These are phyloP conservation scores for Neofusicoccum parvum DNA, from an alignment of 2,329 filamentous ascomycete species.

Conservation along the genomic window DNA sequence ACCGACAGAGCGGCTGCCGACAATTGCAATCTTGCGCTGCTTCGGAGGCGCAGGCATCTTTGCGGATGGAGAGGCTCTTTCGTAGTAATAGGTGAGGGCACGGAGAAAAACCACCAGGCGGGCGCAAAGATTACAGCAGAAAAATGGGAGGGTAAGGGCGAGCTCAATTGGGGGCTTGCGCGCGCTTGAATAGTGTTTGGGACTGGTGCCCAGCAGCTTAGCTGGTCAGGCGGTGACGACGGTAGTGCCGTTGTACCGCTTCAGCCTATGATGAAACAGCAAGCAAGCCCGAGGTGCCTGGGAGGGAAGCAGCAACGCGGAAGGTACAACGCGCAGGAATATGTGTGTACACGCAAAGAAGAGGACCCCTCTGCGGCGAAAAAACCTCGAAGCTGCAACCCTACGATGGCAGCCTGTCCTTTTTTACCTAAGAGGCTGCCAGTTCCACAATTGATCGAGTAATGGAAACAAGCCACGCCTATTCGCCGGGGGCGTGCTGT, in stretches of 20 bases:
- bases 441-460: constrained; percentile 23
- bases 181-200: constrained; percentile 12
- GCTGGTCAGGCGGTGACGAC: constrained; percentile 13
- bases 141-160: background rate
- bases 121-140: background rate
- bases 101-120: background rate
- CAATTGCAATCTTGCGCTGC: constrained; percentile 93
- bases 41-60: constrained; percentile 72
- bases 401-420: constrained; percentile 16
- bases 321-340: too few species aligned
- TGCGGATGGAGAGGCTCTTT: background rate
- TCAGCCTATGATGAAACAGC: constrained; percentile 15
- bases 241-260: constrained; percentile 4
- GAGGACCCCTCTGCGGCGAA: background rate
- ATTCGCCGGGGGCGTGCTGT: background rate
- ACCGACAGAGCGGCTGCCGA: constrained; percentile 91
- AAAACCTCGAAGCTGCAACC: constrained; percentile 10
- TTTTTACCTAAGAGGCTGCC: constrained; percentile 20
- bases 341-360: background rate
- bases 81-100: background rate
- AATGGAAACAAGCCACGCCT: constrained; percentile 22
- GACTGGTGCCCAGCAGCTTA: constrained; percentile 13
- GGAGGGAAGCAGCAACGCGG: background rate
- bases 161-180: constrained; percentile 6
- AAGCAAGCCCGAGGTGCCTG: background rate